phyloP scores from a whole-genome alignment of 1,284 basidiomycete genomes.

The Sparassis latifolia region DNA sequence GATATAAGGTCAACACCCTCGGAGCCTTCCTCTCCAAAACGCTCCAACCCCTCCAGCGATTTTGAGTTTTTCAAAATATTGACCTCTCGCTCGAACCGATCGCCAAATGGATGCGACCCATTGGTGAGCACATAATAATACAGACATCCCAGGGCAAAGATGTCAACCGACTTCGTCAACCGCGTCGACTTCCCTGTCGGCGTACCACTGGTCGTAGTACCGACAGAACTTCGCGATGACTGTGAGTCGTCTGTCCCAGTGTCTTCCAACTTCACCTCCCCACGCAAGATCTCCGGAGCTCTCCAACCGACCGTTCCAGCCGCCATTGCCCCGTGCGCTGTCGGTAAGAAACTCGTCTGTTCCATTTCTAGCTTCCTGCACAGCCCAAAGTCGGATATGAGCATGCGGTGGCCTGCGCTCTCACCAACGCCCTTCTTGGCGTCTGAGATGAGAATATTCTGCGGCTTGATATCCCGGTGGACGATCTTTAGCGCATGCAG shows the following conservation, averaged over 20 bases:
- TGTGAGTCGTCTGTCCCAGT: slow-evolving; percentile 59
- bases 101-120: slow-evolving; percentile 88
- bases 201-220: slow-evolving; percentile 36
- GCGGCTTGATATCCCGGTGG: slow-evolving; percentile 97
- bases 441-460: slow-evolving; percentile 90
- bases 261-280: slow-evolving; percentile 87
- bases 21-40: slow-evolving; percentile 85
- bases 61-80: slow-evolving; percentile 85
- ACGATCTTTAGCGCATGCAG: slow-evolving; percentile 94
- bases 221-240: slow-evolving; percentile 57
- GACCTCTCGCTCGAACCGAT: slow-evolving; percentile 84
- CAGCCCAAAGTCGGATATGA: slow-evolving; percentile 93
- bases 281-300: slow-evolving; percentile 87
- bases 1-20: slow-evolving; percentile 79
- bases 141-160: slow-evolving; percentile 89
- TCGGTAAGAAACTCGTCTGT: slow-evolving; percentile 88
- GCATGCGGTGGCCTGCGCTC: slow-evolving; percentile 68
- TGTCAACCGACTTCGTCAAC: slow-evolving; percentile 89
- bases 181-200: slow-evolving; percentile 48
- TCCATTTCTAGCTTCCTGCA: slow-evolving; percentile 90
- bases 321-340: slow-evolving; percentile 73
- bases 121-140: slow-evolving; percentile 89
- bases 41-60: slow-evolving; percentile 61
- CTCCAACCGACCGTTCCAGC: slow-evolving; percentile 94
- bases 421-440: slow-evolving; percentile 51